phyloP scores from a whole-genome alignment of 257 asterid genomes.

The Capsicum chinense region DNA sequence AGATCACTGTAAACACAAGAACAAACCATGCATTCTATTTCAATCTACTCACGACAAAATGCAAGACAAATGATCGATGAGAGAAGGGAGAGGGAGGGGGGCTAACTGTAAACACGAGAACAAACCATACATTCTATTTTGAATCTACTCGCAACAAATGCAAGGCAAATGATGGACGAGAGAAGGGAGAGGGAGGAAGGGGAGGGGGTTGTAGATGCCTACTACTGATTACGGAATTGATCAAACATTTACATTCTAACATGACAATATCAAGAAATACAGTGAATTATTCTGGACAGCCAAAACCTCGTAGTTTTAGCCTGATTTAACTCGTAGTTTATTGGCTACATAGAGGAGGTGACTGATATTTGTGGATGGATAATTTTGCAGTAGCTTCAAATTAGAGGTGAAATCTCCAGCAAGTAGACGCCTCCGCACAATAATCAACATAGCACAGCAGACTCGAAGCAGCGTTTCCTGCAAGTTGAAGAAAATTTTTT shows the following conservation, averaged over 20 bases:
- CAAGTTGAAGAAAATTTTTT: conserved; percentile 26
- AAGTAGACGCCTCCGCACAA: conserved; percentile 81
- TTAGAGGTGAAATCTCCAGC: conserved; percentile 96
- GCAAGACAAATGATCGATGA: neutral
- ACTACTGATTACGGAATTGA: neutral
- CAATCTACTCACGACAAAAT: neutral
- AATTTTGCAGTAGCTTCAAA: conserved; percentile 84
- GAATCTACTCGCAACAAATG: neutral
- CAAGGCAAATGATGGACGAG: neutral
- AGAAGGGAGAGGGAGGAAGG: neutral
- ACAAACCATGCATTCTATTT: neutral
- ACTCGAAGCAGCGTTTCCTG: conserved; percentile 89
- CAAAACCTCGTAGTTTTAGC: conserved; percentile 32
- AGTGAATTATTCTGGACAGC: conserved; percentile 17
- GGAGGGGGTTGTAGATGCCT: neutral
- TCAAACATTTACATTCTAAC: conserved; percentile 1
- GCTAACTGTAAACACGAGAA: neutral
- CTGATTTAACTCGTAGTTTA: conserved; percentile 58
- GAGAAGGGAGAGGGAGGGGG: neutral
- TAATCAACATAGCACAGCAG: conserved; percentile 92
- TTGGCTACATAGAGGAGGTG: conserved; percentile 92
- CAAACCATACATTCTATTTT: neutral
- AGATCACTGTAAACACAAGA: neutral
- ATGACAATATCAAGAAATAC: neutral
- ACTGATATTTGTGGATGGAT: conserved; percentile 85